Evolutionary conservation across 352 stramenopile species (phyloP), one percentile per base, ranked within the genome.

Genomic region (Globisporangium yorkense): DNA sequence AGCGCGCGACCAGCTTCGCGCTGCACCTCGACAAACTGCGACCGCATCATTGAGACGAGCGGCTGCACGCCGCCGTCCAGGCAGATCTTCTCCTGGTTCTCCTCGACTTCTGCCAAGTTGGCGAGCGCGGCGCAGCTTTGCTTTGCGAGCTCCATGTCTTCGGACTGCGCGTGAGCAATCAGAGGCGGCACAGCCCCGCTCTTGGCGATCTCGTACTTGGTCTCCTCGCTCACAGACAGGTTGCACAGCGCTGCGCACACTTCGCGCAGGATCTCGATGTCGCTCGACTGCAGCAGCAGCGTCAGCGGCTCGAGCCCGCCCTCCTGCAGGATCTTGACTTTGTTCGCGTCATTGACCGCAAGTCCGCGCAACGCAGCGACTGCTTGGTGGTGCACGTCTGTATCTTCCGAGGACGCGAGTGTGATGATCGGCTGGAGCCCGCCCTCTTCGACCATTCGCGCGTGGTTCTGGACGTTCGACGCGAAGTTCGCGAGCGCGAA

Each of bases 141-240:
- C 0, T 78, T 81, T 2, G 94, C 80, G 5, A 98, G 74, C 37
- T 93, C 74, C 76, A 96, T 94, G 66, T 99, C 95, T 64, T 98
- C 92, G 7, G 80, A 97, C 65, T 97, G 84, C 12, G 96, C 92
- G 44, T 97, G 87, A 5, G 77, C 72, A 37, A 98, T 94, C 2
- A 99, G 74, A 20, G 91, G 85, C 13, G 84, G 56, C 15, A 98
- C 83, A 4, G 88, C 89, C 3, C 96, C 96, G 51, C 80, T 96
- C 64, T 98, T 98, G 18, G 89, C 84, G 40, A 99, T 96, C 67
- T 98, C 96, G 61, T 97, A 98, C 70, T 98, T 98, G 65, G 96
- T 98, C 65, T 99, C 95, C 52, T 98, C 94, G 35, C 85, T 92
- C 37, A 97, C 72, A 6, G 92, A 97, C 31, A 99, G 75, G 70